Evolutionary conservation across 495 filamentous ascomycete genomes (phyloP).

Genomic region (Thermochaetoides thermophila): DNA sequence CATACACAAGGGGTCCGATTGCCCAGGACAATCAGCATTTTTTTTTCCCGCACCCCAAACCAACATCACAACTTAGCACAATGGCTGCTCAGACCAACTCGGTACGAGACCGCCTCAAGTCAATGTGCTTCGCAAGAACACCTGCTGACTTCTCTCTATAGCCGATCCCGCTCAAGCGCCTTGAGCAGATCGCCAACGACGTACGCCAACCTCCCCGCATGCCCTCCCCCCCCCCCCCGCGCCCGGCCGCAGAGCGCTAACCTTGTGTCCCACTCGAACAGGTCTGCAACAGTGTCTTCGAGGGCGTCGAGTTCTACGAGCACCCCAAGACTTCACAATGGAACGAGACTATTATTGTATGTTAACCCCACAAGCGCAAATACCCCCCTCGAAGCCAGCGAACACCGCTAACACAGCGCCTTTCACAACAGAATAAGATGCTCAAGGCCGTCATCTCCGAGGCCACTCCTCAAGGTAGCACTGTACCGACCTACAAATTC

Average conservation of each 20-base stretch:
- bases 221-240: constrained; percentile 1
- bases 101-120: constrained; percentile 4
- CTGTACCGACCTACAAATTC: constrained; percentile 61
- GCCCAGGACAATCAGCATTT: too few relatives aligned
- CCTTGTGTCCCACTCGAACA: constrained; percentile 26
- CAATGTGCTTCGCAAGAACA: neutral
- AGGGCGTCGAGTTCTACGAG: constrained; percentile 58
- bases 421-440: constrained; percentile 52
- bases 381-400: neutral
- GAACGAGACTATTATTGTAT: constrained; percentile 86
- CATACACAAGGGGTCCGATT: too few relatives aligned
- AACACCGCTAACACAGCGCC: neutral
- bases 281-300: constrained; percentile 73
- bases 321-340: constrained; percentile 65
- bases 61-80: too few relatives aligned
- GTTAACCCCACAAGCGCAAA: constrained; percentile 11
- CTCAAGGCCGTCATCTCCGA: constrained; percentile 76
- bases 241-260: constrained; percentile 1
- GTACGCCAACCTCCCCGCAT: constrained; percentile 34
- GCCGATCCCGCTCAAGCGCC: constrained; percentile 61
- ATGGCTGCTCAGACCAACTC: constrained; percentile 20
- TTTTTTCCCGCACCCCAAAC: too few relatives aligned
- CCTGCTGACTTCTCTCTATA: constrained; percentile 19
- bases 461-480: constrained; percentile 42
- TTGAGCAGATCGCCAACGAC: constrained; percentile 71